Percentiles rank a stretch among this genome's conserved stretches.
Conservation (phyloP, 345 rosid genomes). For the Gossypium australe region DNA sequence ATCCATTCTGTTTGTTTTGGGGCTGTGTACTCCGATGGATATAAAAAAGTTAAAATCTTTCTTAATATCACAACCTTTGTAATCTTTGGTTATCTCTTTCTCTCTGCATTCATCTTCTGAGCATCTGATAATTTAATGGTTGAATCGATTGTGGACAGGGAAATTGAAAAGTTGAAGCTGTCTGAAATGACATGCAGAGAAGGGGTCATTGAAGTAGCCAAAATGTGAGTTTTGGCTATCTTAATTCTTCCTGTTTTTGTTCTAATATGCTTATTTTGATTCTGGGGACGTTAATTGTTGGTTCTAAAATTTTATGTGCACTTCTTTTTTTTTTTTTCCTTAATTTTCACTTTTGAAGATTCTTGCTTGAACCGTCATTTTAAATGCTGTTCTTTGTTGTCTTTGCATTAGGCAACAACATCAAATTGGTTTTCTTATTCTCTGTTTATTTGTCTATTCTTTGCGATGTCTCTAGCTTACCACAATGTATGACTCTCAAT, state of each 20-base stretch:
- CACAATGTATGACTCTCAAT: background rate
- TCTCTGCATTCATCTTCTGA: background rate
- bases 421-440: background rate
- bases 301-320: background rate
- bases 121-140: slow-evolving; percentile 9
- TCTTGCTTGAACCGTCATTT: background rate
- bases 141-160: slow-evolving; percentile 43
- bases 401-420: background rate
- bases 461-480: background rate
- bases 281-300: background rate
- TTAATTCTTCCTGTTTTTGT: background rate
- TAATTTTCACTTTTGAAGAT: background rate
- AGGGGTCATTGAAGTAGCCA: slow-evolving; percentile 54
- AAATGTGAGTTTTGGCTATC: slow-evolving; percentile 5
- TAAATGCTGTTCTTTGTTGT: background rate
- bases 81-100: background rate
- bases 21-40: background rate
- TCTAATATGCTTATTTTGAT: background rate
- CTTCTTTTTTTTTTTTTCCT: background rate
- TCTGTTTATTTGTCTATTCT: background rate
- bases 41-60: background rate
- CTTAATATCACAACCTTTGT: background rate
- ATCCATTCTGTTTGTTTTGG: background rate
- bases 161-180: slow-evolving; percentile 85
- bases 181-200: slow-evolving; percentile 98